These are phyloP conservation scores for Penicillium sclerotigenum DNA, from an alignment of 2,329 filamentous ascomycete species.

Conservation along the genomic window DNA sequence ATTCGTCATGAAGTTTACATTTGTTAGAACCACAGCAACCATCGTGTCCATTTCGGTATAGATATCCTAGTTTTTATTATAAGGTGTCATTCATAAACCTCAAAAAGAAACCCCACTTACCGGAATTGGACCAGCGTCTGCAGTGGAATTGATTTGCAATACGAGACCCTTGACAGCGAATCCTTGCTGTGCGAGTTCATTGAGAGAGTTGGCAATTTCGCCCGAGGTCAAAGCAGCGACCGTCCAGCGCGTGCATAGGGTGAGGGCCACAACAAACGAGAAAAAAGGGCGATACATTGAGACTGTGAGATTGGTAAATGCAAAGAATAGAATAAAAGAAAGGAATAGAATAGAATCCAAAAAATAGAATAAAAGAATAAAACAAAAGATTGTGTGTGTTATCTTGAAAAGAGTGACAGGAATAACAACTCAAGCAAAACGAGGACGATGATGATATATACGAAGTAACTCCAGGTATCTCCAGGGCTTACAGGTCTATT, in stretches of 20 bases:
- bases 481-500: no score
- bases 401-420: conserved; percentile 1
- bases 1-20: conserved; percentile 8
- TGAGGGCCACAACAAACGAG: not conserved
- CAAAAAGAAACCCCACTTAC: not conserved
- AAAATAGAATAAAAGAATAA: not conserved
- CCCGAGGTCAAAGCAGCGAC: conserved; percentile 2
- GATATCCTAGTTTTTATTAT: not conserved
- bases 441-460: not conserved
- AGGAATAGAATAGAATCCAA: not conserved
- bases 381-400: not conserved
- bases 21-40: conserved; percentile 4
- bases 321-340: not conserved
- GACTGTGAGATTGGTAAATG: not conserved
- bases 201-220: conserved; percentile 13
- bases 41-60: conserved; percentile 10
- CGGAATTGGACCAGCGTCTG: conserved; percentile 4
- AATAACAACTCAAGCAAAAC: not conserved
- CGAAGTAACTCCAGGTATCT: no score
- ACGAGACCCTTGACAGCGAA: conserved; percentile 12
- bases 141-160: conserved; percentile 6
- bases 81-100: not conserved
- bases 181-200: conserved; percentile 11
- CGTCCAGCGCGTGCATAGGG: not conserved
- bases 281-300: not conserved